Conservation (phyloP, 148 eudicot genomes). For the Polygonum maritimum region DNA sequence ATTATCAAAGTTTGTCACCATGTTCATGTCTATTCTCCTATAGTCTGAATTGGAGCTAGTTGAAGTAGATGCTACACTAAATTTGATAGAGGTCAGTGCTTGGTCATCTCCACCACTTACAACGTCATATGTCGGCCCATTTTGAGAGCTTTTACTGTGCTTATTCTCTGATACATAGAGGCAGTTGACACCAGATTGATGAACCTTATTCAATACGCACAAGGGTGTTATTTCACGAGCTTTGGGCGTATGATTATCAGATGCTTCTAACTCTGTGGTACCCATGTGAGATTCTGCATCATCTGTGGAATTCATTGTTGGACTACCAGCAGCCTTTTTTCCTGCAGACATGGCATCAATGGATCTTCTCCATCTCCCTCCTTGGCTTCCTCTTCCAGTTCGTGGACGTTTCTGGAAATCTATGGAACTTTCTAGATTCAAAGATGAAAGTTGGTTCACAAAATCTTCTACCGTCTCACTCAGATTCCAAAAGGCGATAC, state of each 20-base stretch:
- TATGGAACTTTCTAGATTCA: slow-evolving; percentile 38
- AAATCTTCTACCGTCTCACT: slow-evolving; percentile 53
- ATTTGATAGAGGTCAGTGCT: slow-evolving; percentile 51
- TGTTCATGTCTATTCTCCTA: slow-evolving; percentile 12
- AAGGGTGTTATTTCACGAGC: slow-evolving; percentile 34
- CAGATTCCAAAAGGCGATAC: slow-evolving; percentile 91
- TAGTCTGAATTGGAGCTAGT: slow-evolving; percentile 14
- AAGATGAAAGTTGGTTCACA: slow-evolving; percentile 39
- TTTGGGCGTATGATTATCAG: slow-evolving; percentile 23
- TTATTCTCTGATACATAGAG: slow-evolving; percentile 41
- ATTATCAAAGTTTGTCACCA: slow-evolving; percentile 10
- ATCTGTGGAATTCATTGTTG: slow-evolving; percentile 9
- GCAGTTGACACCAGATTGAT: slow-evolving; percentile 96
- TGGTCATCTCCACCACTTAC: slow-evolving; percentile 97
- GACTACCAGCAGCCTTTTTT: slow-evolving; percentile 15
- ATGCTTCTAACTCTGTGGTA: slow-evolving; percentile 18
- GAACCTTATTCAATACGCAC: slow-evolving; percentile 51
- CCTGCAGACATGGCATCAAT: slow-evolving; percentile 17
- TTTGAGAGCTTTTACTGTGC: slow-evolving; percentile 17
- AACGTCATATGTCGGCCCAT: slow-evolving; percentile 26
- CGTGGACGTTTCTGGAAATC: slow-evolving; percentile 88
- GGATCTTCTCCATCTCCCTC: slow-evolving; percentile 92
- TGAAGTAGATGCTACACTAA: slow-evolving; percentile 33
- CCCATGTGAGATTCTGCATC: slow-evolving; percentile 13
- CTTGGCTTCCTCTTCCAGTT: slow-evolving; percentile 99